Conservation (phyloP, 2,329 filamentous ascomycete species). For the Sarocladiaceae sp. region DNA sequence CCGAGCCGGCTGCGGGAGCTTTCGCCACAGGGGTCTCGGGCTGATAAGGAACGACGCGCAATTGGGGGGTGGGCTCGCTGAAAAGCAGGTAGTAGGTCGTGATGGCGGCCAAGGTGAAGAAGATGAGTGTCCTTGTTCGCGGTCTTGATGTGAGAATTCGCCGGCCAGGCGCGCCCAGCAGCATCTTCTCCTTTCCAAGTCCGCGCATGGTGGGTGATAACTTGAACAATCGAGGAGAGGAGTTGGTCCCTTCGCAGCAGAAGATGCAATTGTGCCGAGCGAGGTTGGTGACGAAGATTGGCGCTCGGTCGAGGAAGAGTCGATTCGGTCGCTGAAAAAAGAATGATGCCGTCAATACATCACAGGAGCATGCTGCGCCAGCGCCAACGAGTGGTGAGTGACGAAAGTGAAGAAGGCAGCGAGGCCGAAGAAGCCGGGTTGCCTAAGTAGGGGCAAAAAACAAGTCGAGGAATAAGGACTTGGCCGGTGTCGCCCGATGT, state of each 20-base stretch:
- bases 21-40: constrained; percentile 12
- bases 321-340: constrained; percentile 1
- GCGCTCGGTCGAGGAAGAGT: not conserved
- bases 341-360: constrained; percentile 10
- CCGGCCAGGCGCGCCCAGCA: constrained; percentile 20
- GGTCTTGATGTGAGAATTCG: constrained; percentile 27
- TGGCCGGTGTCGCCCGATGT: constrained; percentile 4
- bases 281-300: not conserved
- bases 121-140: constrained; percentile 34
- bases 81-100: constrained; percentile 39
- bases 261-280: no score
- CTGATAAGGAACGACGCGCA: constrained; percentile 29
- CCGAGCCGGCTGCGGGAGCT: no score
- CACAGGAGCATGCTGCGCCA: constrained; percentile 16
- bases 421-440: constrained; percentile 22
- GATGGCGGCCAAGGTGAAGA: constrained; percentile 32
- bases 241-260: no score
- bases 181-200: constrained; percentile 25
- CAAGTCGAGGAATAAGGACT: constrained; percentile 4
- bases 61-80: constrained; percentile 24
- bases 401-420: constrained; percentile 12
- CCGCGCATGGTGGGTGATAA: constrained; percentile 3
- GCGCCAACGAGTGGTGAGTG: constrained; percentile 12
- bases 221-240: not conserved
- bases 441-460: no score